phyloP scores from a whole-genome alignment of 2,329 filamentous ascomycete species.

The Talaromyces rugulosus region DNA sequence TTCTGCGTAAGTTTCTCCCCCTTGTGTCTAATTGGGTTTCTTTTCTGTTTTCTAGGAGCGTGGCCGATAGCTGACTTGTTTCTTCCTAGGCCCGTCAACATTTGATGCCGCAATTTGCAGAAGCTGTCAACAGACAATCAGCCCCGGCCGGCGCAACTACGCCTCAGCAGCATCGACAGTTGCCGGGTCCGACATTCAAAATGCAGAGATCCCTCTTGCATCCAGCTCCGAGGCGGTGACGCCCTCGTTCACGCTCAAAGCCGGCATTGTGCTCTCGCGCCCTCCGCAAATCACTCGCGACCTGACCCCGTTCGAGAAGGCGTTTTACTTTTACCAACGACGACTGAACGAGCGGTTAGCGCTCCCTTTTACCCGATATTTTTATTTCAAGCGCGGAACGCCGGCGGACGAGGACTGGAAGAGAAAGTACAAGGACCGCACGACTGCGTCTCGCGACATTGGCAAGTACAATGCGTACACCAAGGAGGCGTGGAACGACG shows the following conservation, averaged over 20 bases:
- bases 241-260: constrained; percentile 45
- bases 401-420: constrained; percentile 85
- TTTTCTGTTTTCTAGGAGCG: background rate
- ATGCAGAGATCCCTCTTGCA: constrained; percentile 29
- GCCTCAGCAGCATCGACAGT: constrained; percentile 33
- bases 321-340: constrained; percentile 96
- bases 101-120: constrained; percentile 38
- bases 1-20: constrained; percentile 31
- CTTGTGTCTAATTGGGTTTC: background rate
- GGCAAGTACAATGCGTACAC: constrained; percentile 75
- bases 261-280: constrained; percentile 79
- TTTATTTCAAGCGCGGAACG: constrained; percentile 93
- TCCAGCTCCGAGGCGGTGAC: constrained; percentile 38
- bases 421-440: constrained; percentile 72
- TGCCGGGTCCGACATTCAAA: constrained; percentile 25
- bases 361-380: constrained; percentile 80
- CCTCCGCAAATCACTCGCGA: constrained; percentile 81
- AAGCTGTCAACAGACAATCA: constrained; percentile 41
- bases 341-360: constrained; percentile 89
- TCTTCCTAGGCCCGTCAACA: constrained; percentile 24
- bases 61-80: constrained; percentile 8
- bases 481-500: constrained; percentile 83
- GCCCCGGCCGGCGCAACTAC: constrained; percentile 36
- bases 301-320: constrained; percentile 81
- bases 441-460: constrained; percentile 76